These are phyloP conservation scores for Hymenoscyphus fraxineus DNA, from an alignment of 2,329 filamentous ascomycete species.

Conservation along the genomic window DNA sequence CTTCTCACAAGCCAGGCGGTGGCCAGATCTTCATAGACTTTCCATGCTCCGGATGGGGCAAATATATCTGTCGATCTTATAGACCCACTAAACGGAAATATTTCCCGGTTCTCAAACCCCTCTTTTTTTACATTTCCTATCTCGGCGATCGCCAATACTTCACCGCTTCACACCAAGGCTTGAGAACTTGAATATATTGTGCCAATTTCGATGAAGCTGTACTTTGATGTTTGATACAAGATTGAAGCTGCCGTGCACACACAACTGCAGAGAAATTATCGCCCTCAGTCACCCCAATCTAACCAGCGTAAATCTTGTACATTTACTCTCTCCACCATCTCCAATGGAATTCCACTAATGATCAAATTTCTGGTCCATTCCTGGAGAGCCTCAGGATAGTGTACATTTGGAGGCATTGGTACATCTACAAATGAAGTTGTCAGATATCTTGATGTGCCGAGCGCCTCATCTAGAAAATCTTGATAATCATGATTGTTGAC, in stretches of 20 bases:
- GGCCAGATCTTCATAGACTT: too few species aligned
- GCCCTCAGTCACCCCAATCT: too few species aligned
- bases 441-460: conserved; percentile 34
- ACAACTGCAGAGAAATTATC: neutral
- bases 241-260: neutral
- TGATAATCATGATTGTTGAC: conserved; percentile 15
- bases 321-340: neutral
- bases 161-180: neutral
- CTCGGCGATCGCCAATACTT: neutral
- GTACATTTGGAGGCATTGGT: conserved; percentile 38
- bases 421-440: conserved; percentile 40
- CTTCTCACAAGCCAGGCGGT: too few species aligned
- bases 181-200: neutral
- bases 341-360: conserved; percentile 16
- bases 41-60: too few species aligned
- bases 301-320: neutral
- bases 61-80: neutral
- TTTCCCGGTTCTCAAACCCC: neutral
- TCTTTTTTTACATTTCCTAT: neutral
- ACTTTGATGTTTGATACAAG: neutral
- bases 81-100: neutral
- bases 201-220: neutral
- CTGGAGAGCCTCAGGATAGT: conserved; percentile 38
- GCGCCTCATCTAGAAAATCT: conserved; percentile 17
- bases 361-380: conserved; percentile 40